Base-by-base conservation (phyloP, 2,329 filamentous ascomycete species). In the Pseudogymnoascus sp. region DNA sequence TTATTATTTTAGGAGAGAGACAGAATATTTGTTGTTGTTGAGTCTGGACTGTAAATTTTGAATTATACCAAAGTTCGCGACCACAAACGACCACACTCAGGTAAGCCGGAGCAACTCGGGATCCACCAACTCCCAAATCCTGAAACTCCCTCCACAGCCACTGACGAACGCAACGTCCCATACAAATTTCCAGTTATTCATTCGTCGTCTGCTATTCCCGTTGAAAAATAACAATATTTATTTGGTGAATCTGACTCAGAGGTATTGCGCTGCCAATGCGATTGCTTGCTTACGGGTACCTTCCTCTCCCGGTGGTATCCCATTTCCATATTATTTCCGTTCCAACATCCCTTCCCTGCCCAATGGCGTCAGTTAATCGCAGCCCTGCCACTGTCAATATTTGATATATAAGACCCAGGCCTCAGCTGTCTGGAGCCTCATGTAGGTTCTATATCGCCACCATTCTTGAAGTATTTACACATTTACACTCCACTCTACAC, bases 381-480 rank as follows among this genome's bases (percentile, higher is more conserved):
- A 55, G 26, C 49, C 49, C 10, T 33, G 49, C 49, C n/a, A n/a
- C 29, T 55, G n/a, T 55, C 49, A 33, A 12, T 19, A 33, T 16
- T 55, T 55, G 26, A 55, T 55, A 55, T 55, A 55, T 55, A 55
- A 55, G 49, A 55, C 49, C n/a, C 49, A 19, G 26, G 29, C 19
- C 49, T 19, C 49, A 55, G 49, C 26, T 55, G 11, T 49, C n/a
- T 31, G 26, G 7, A 55, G 49, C n/a, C 26, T 33, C 49, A 33
- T 33, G 49, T 33, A 55, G 29, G 49, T 55, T 55, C 26, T 55
- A 55, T 55, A 31, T 55, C 29, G 29, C 29, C 49, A 55, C n/a
- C 26, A 55, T 33, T 55, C 29, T 19, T 55, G 26, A 55, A 33
- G 29, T 16, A 26, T 19, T 31, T 55, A 33, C 26, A 49, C 21